These are phyloP conservation scores for Cucumis cinereus DNA, from an alignment of 306 rosid genomes.

Conservation along the genomic window DNA sequence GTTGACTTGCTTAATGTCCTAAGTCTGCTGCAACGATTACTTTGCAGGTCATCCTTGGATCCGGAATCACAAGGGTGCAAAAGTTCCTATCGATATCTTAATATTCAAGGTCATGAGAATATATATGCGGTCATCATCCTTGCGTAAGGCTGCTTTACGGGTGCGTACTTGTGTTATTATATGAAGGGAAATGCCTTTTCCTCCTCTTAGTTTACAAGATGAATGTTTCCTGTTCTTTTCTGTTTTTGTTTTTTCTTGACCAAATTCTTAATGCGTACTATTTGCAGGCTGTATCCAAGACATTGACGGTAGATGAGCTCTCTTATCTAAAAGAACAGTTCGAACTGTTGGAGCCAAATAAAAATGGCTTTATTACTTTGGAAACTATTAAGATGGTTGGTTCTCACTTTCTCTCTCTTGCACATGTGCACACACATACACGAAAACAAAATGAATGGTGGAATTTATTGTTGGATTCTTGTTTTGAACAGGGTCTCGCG, in stretches of 20 bases:
- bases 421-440: background rate
- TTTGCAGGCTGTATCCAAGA: slow-evolving; percentile 85
- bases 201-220: background rate
- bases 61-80: slow-evolving; percentile 47
- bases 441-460: background rate
- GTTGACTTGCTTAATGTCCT: slow-evolving; percentile 3
- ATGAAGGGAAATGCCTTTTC: background rate
- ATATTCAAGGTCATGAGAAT: slow-evolving; percentile 75
- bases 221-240: background rate
- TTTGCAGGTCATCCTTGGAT: slow-evolving; percentile 97
- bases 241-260: background rate
- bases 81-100: slow-evolving; percentile 75
- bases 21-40: slow-evolving; percentile 14
- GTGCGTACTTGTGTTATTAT: slow-evolving; percentile 29
- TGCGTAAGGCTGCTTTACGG: slow-evolving; percentile 98
- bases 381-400: slow-evolving; percentile 63
- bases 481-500: slow-evolving; percentile 50
- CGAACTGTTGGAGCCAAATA: slow-evolving; percentile 67
- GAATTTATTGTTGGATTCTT: background rate
- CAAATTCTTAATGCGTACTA: background rate
- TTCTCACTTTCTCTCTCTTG: background rate
- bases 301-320: slow-evolving; percentile 81
- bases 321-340: slow-evolving; percentile 81
- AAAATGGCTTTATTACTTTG: slow-evolving; percentile 64
- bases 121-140: slow-evolving; percentile 79